Percentiles rank a stretch among this genome's conserved stretches.
These are phyloP conservation scores for Theileria parva DNA, from an alignment of 169 alveolate genomes.

Conservation along the genomic window DNA sequence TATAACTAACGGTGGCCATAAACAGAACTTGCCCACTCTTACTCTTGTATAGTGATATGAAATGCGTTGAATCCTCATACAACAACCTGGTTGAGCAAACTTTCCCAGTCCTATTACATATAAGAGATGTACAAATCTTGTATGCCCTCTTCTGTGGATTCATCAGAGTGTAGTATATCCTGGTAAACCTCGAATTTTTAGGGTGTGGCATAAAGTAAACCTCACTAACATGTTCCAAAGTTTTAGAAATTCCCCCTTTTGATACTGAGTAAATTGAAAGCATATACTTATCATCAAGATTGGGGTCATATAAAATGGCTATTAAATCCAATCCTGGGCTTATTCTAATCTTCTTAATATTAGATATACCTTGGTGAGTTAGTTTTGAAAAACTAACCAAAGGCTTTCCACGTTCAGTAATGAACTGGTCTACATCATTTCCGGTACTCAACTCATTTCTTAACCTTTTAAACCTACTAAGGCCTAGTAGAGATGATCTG, in stretches of 20 bases:
- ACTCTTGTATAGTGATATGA: constrained; percentile 33
- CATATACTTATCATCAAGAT: neutral
- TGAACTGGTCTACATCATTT: neutral
- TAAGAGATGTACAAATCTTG: constrained; percentile 15
- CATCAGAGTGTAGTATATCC: constrained; percentile 36
- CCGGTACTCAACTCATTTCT: neutral
- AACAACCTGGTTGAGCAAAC: constrained; percentile 18
- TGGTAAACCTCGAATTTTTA: neutral
- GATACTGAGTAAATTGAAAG: constrained; percentile 12
- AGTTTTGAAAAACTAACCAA: constrained; percentile 7
- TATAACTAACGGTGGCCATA: constrained; percentile 30
- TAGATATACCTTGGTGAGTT: neutral
- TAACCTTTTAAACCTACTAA: constrained; percentile 5
- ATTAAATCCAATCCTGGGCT: constrained; percentile 1
- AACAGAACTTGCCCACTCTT: constrained; percentile 41
- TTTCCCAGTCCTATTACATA: constrained; percentile 3
- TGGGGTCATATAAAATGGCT: constrained; percentile 12
- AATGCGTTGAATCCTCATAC: constrained; percentile 41
- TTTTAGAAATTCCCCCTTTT: neutral
- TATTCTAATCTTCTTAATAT: constrained; percentile 18
- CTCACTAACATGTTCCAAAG: constrained; percentile 24
- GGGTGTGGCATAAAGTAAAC: constrained; percentile 46
- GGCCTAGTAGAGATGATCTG: neutral
- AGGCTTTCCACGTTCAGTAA: neutral
- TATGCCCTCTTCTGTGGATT: constrained; percentile 35